phyloP scores from a whole-genome alignment of 73 alveolate genomes.

The Breviolum minutum region DNA sequence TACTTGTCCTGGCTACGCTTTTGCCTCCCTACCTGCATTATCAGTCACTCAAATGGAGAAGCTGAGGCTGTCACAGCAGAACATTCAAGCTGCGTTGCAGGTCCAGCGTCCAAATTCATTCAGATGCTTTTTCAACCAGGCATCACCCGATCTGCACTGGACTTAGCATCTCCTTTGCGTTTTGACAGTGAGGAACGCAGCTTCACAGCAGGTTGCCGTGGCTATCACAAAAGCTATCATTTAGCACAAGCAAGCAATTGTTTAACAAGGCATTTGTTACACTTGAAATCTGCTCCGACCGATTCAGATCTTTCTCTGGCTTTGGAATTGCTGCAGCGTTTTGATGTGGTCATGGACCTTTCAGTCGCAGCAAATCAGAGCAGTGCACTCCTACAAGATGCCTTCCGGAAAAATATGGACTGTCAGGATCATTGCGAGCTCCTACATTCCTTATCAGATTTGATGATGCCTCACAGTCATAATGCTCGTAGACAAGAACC shows the following conservation, averaged over 20 bases:
- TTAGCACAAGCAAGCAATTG: conserved; percentile 38
- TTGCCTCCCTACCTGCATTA: conserved; percentile 2
- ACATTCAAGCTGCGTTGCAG: conserved; percentile 1
- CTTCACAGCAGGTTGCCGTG: conserved; percentile 22
- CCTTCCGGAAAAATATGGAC: neutral
- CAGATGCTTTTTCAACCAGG: conserved; percentile 7
- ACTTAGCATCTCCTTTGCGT: neutral
- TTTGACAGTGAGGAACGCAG: neutral
- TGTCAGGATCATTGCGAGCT: conserved; percentile 3
- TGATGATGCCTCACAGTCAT: conserved; percentile 24
- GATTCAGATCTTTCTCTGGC: neutral
- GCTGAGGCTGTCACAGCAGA: neutral
- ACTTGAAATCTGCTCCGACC: neutral
- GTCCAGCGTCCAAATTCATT: neutral
- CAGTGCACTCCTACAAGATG: conserved; percentile 39
- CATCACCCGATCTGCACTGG: neutral
- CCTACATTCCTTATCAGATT: neutral
- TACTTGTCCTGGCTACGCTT: conserved; percentile 42
- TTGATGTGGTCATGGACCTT: conserved; percentile 29
- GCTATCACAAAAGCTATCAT: conserved; percentile 16
- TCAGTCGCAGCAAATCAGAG: conserved; percentile 21
- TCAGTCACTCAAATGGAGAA: neutral
- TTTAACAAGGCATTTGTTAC: conserved; percentile 26
- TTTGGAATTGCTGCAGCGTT: neutral
- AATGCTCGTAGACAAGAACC: neutral